A percentile compares a stretch with the other conserved stretches of the same genome.
phyloP scores from a whole-genome alignment of 192 early-diverging fungal genomes.

The Chytriomyces sp. region DNA sequence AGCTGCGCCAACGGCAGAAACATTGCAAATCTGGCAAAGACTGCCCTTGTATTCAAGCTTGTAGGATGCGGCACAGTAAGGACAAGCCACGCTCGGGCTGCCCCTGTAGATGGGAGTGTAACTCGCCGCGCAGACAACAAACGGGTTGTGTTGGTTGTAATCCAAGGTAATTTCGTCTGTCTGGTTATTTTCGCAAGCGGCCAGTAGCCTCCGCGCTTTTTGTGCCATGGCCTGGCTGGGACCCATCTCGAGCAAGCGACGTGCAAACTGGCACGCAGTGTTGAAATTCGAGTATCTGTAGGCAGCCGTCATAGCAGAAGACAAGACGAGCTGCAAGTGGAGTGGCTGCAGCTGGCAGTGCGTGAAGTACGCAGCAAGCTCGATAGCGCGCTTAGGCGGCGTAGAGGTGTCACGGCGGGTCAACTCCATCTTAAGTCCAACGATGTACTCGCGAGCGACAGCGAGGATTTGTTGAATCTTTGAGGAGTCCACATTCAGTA shows the following conservation, averaged over 20 bases:
- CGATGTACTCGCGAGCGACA: slow-evolving; percentile 88
- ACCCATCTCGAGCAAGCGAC: slow-evolving; percentile 85
- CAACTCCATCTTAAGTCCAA: slow-evolving; percentile 85
- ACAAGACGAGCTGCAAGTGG: slow-evolving; percentile 86
- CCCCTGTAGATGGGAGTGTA: slow-evolving; percentile 91
- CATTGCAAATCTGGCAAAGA: slow-evolving; percentile 85
- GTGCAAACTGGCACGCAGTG: slow-evolving; percentile 85
- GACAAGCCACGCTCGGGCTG: slow-evolving; percentile 75
- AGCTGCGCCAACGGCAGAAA: slow-evolving; percentile 79
- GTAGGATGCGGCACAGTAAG: slow-evolving; percentile 86
- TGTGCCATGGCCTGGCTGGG: slow-evolving; percentile 77
- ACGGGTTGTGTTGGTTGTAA: slow-evolving; percentile 97
- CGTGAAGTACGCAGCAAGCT: slow-evolving; percentile 95
- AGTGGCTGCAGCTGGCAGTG: slow-evolving; percentile 86
- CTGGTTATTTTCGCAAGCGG: slow-evolving; percentile 75
- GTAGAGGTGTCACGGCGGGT: slow-evolving; percentile 66
- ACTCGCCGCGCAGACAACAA: slow-evolving; percentile 82
- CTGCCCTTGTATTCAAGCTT: slow-evolving; percentile 78
- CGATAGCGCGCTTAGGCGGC: slow-evolving; percentile 71
- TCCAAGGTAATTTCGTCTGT: slow-evolving; percentile 79
- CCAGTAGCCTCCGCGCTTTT: slow-evolving; percentile 44
- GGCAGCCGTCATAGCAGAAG: slow-evolving; percentile 82
- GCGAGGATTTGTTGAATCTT: slow-evolving; percentile 69
- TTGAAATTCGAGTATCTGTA: slow-evolving; percentile 83
- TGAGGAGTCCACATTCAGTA: background rate